Percentiles rank a stretch among this genome's conserved stretches.
Evolutionary conservation across 768 basidiomycete genomes (phyloP).

Genomic region (Suillus subaureus): DNA sequence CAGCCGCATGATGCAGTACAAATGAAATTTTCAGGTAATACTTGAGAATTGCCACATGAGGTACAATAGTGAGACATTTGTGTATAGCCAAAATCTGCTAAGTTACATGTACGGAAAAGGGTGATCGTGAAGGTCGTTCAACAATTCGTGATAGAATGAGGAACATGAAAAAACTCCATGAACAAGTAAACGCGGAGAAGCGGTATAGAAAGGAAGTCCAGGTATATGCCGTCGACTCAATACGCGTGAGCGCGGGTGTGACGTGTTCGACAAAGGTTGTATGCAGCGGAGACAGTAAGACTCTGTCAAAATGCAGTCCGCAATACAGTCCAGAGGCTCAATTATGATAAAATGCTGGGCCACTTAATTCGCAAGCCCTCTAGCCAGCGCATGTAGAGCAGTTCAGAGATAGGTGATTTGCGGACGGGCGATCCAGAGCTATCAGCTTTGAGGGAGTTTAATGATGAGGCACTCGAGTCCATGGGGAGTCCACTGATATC

Average conservation of each 20-base stretch:
- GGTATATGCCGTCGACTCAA: neutral
- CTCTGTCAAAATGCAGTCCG: neutral
- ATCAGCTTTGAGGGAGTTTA: constrained; percentile 34
- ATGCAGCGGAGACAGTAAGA: neutral
- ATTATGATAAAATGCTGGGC: constrained; percentile 64
- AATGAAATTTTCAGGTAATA: neutral
- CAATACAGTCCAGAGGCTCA: neutral
- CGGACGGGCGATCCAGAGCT: constrained; percentile 48
- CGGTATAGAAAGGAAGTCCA: constrained; percentile 9
- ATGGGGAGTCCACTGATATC: constrained; percentile 58
- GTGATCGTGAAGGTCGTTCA: constrained; percentile 2
- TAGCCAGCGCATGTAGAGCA: constrained; percentile 97
- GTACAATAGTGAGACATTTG: constrained; percentile 3
- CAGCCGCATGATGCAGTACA: neutral
- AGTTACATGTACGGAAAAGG: neutral
- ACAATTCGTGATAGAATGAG: constrained; percentile 19
- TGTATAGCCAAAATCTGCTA: constrained; percentile 1
- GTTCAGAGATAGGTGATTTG: constrained; percentile 91
- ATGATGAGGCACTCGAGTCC: constrained; percentile 30
- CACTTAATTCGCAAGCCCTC: constrained; percentile 90
- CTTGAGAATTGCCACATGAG: neutral
- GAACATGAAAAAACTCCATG: constrained; percentile 6
- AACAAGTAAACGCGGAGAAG: constrained; percentile 8
- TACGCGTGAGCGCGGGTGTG: neutral
- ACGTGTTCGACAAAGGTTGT: neutral